These are phyloP conservation scores for Trichosporon asahii DNA, from an alignment of 1,284 basidiomycete species.

Conservation along the genomic window DNA sequence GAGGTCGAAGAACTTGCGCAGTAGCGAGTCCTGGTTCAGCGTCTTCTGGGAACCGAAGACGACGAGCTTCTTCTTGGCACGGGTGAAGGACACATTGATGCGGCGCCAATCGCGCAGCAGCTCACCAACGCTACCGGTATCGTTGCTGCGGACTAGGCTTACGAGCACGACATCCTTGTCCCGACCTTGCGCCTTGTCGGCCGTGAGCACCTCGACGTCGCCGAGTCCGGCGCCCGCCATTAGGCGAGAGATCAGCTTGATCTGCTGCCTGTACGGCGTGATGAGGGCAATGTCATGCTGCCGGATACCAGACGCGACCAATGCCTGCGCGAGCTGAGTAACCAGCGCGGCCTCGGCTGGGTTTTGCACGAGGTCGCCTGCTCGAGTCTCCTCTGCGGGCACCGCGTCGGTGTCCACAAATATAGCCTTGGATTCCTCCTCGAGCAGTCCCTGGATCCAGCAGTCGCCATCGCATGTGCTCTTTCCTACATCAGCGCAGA, in stretches of 20 bases:
- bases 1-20: slow-evolving; percentile 69
- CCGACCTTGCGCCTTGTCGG: slow-evolving; percentile 90
- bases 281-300: slow-evolving; percentile 79
- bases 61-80: slow-evolving; percentile 83
- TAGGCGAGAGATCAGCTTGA: slow-evolving; percentile 71
- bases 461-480: slow-evolving; percentile 53
- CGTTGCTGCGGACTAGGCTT: slow-evolving; percentile 85
- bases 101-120: slow-evolving; percentile 90
- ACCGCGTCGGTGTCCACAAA: slow-evolving; percentile 88
- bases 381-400: slow-evolving; percentile 72
- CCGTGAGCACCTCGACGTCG: slow-evolving; percentile 83
- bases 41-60: slow-evolving; percentile 82
- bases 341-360: slow-evolving; percentile 65
- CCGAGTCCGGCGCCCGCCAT: slow-evolving; percentile 48
- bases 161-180: slow-evolving; percentile 96
- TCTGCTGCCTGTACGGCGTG: slow-evolving; percentile 89
- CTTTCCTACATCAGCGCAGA: slow-evolving; percentile 48
- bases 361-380: slow-evolving; percentile 87
- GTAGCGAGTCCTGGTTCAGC: slow-evolving; percentile 59
- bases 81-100: slow-evolving; percentile 94
- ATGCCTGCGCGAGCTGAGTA: slow-evolving; percentile 61
- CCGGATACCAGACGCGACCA: slow-evolving; percentile 64
- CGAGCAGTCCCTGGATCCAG: slow-evolving; percentile 69
- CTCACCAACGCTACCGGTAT: slow-evolving; percentile 73
- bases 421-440: slow-evolving; percentile 73